Conservation (phyloP, 805 yeast species). For the Deakozyma indianensis region DNA sequence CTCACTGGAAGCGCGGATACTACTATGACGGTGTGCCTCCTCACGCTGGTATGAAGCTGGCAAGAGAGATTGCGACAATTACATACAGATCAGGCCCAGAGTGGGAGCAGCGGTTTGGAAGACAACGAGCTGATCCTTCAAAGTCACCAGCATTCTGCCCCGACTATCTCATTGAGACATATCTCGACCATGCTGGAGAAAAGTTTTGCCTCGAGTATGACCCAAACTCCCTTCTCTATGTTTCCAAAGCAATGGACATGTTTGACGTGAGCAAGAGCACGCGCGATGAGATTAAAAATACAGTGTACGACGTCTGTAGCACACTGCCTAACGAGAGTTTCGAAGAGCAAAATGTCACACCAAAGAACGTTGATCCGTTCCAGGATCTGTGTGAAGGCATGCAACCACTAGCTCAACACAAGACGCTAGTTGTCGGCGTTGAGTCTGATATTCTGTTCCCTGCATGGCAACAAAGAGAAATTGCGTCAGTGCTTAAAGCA, state of each 20-base stretch:
- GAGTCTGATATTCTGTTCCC: conserved; percentile 87
- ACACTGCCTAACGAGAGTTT: conserved; percentile 39
- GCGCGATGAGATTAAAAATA: conserved; percentile 2
- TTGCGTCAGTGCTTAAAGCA: conserved; percentile 38
- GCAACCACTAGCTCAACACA: conserved; percentile 43
- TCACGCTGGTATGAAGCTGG: conserved; percentile 87
- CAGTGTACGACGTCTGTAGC: conserved; percentile 14
- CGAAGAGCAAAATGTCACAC: conserved; percentile 32
- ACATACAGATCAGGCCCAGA: conserved; percentile 94
- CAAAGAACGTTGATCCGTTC: conserved; percentile 25
- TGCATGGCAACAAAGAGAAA: conserved; percentile 85
- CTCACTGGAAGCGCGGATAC: conserved; percentile 86
- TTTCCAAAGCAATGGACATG: conserved; percentile 89
- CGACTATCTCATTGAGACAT: conserved; percentile 83
- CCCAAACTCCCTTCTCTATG: conserved; percentile 74
- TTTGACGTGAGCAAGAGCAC: conserved; percentile 52
- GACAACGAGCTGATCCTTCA: conserved; percentile 70
- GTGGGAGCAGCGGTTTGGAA: conserved; percentile 88
- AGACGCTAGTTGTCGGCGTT: conserved; percentile 75
- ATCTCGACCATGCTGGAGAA: conserved; percentile 88
- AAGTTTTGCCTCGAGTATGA: conserved; percentile 86
- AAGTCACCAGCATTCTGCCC: conserved; percentile 82
- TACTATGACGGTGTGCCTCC: conserved; percentile 75
- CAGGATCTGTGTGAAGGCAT: conserved; percentile 55
- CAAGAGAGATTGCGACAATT: conserved; percentile 86